Evolutionary conservation across 129 eudicot genomes (phyloP).

Genomic region (Chrysanthemum makinoi): DNA sequence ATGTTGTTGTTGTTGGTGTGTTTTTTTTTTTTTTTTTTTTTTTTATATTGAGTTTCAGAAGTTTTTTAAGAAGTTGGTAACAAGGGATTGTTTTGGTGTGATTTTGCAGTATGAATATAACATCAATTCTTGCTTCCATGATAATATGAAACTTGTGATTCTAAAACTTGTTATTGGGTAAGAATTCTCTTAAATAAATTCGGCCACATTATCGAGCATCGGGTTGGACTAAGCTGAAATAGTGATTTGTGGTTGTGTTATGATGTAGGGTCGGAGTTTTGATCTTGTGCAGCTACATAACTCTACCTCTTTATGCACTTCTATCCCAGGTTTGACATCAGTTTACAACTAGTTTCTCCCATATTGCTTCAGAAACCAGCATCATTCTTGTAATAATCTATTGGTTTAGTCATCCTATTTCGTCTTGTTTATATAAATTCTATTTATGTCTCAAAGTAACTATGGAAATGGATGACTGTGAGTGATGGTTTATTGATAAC

Average conservation of each 20-base stretch:
- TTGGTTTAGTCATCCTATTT: background rate
- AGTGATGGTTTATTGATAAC: too few species aligned
- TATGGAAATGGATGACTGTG: too few species aligned
- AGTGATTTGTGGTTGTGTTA: slow-evolving; percentile 9
- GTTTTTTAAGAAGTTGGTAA: background rate
- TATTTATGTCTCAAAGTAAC: background rate
- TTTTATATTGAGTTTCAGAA: background rate
- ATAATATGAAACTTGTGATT: slow-evolving; percentile 41
- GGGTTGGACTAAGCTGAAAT: background rate
- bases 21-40: background rate
- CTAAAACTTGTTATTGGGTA: slow-evolving; percentile 67
- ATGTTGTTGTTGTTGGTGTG: background rate
- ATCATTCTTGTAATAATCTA: background rate
- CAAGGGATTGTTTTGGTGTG: background rate
- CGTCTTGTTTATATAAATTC: background rate
- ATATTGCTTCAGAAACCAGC: background rate
- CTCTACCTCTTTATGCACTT: slow-evolving; percentile 91
- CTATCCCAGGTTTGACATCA: slow-evolving; percentile 70
- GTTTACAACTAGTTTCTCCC: background rate
- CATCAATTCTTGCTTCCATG: slow-evolving; percentile 76
- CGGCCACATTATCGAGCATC: background rate
- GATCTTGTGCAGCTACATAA: slow-evolving; percentile 86
- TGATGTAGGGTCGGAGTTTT: slow-evolving; percentile 52
- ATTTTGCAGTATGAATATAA: slow-evolving; percentile 73
- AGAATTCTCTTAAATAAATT: slow-evolving; percentile 12